Percentiles rank a stretch among this genome's conserved stretches.
These are phyloP conservation scores for Leishmania braziliensis DNA, from an alignment of 208 protist genomes.

Conservation along the genomic window DNA sequence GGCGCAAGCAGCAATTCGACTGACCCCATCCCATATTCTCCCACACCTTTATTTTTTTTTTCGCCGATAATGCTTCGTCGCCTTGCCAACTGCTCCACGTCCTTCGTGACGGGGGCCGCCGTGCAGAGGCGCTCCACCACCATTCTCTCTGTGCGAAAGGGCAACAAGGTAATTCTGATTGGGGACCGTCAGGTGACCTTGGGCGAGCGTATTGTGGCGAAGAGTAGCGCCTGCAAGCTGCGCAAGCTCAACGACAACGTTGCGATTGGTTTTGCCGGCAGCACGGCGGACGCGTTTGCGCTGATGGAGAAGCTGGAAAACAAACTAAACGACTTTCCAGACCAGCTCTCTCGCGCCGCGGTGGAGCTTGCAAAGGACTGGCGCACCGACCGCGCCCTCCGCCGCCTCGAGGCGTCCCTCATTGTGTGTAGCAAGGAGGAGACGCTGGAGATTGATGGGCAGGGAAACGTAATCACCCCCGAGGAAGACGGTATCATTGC, in stretches of 20 bases:
- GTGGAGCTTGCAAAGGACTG: conserved; percentile 96
- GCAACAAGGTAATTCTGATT: conserved; percentile 92
- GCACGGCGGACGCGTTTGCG: conserved; percentile 95
- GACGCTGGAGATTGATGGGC: conserved; percentile 93
- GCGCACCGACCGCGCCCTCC: conserved; percentile 94
- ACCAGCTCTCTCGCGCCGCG: conserved; percentile 92
- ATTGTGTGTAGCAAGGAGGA: conserved; percentile 92
- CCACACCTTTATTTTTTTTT: conserved; percentile 1
- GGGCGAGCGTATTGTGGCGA: conserved; percentile 91
- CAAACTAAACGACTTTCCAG: conserved; percentile 93
- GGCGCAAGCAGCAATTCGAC: not conserved
- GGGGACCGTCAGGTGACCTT: conserved; percentile 95
- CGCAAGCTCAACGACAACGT: conserved; percentile 81
- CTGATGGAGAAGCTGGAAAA: conserved; percentile 96
- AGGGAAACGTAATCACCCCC: conserved; percentile 95
- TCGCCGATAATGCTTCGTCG: conserved; percentile 42
- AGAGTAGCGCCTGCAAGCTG: conserved; percentile 87
- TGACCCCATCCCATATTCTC: not conserved
- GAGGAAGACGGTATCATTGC: conserved; percentile 94
- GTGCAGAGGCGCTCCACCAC: conserved; percentile 87
- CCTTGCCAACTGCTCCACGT: conserved; percentile 46
- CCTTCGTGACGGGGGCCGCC: conserved; percentile 31
- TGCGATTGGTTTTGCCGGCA: conserved; percentile 93
- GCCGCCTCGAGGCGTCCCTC: conserved; percentile 93
- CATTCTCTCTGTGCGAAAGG: conserved; percentile 94